A percentile compares a stretch with the other conserved stretches of the same genome.
Evolutionary conservation across 495 filamentous ascomycete species (phyloP).

Genomic region (Hypoxylon subgilvum): DNA sequence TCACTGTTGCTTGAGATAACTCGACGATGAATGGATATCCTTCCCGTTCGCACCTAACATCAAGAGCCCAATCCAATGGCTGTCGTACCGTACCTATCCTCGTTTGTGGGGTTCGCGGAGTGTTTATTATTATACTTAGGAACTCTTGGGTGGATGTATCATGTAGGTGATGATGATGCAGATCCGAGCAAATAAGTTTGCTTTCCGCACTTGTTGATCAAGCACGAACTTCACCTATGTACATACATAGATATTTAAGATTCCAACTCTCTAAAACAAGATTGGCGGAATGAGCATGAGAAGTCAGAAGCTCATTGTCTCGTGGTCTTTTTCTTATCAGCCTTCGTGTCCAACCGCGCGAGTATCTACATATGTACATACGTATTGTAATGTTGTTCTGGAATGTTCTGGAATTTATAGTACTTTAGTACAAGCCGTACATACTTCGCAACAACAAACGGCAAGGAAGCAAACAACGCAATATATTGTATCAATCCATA

Average conservation of each 20-base stretch:
- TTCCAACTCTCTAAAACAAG: no score
- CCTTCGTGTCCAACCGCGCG: constrained; percentile 10
- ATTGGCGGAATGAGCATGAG: no score
- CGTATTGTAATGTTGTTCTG: no score
- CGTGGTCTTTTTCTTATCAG: constrained; percentile 5
- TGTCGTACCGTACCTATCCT: constrained; percentile 5
- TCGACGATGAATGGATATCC: background rate
- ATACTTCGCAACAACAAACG: no score
- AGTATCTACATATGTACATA: no score
- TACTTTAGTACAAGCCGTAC: background rate
- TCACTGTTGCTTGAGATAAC: no score
- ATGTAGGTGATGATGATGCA: constrained; percentile 8
- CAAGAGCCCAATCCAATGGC: constrained; percentile 1
- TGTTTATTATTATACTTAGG: background rate
- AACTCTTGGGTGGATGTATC: background rate
- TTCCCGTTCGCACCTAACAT: background rate
- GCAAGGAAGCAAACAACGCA: no score
- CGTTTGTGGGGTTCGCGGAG: constrained; percentile 17
- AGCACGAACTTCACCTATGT: background rate
- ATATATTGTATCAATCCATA: no score
- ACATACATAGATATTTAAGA: no score
- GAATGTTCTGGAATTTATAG: constrained; percentile 28
- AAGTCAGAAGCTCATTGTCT: background rate
- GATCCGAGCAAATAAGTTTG: background rate
- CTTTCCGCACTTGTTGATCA: background rate